These are phyloP conservation scores for Rhynchospora breviuscula DNA, from an alignment of 176 grass and related monocot genomes.

Conservation along the genomic window DNA sequence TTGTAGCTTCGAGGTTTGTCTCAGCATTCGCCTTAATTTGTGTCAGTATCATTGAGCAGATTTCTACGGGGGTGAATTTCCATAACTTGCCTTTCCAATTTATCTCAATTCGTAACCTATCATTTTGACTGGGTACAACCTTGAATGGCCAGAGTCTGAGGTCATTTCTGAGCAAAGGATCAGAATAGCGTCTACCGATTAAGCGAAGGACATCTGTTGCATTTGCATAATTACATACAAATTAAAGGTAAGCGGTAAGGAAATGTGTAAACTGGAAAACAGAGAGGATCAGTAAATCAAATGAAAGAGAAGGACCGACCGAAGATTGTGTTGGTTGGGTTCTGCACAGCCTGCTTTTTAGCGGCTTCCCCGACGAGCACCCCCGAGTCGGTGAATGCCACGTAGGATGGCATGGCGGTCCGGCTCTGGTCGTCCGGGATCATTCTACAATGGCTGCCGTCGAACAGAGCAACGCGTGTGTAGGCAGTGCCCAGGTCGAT, in stretches of 20 bases:
- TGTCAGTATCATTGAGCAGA: slow-evolving; percentile 36
- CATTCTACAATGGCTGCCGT: slow-evolving; percentile 25
- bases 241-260: too few relatives aligned
- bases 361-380: slow-evolving; percentile 32
- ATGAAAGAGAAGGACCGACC: slow-evolving; percentile 20
- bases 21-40: slow-evolving; percentile 30
- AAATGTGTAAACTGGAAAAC: too few relatives aligned
- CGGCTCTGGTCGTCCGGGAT: slow-evolving; percentile 29
- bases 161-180: slow-evolving; percentile 21
- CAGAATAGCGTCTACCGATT: slow-evolving; percentile 22
- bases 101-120: slow-evolving; percentile 20
- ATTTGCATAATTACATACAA: background rate
- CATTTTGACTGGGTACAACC: background rate
- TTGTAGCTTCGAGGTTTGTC: background rate
- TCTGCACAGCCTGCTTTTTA: slow-evolving; percentile 23
- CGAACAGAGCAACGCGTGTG: slow-evolving; percentile 21
- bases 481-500: slow-evolving; percentile 45
- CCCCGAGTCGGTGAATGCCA: slow-evolving; percentile 31
- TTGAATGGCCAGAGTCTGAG: slow-evolving; percentile 36
- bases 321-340: slow-evolving; percentile 35
- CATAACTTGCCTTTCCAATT: slow-evolving; percentile 18
- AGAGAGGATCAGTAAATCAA: background rate
- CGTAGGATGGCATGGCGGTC: slow-evolving; percentile 32
- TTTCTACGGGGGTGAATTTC: slow-evolving; percentile 24
- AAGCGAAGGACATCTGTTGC: slow-evolving; percentile 30